Evolutionary conservation across 2,329 filamentous ascomycete genomes (phyloP).

Genomic region (Madurella mycetomatis): DNA sequence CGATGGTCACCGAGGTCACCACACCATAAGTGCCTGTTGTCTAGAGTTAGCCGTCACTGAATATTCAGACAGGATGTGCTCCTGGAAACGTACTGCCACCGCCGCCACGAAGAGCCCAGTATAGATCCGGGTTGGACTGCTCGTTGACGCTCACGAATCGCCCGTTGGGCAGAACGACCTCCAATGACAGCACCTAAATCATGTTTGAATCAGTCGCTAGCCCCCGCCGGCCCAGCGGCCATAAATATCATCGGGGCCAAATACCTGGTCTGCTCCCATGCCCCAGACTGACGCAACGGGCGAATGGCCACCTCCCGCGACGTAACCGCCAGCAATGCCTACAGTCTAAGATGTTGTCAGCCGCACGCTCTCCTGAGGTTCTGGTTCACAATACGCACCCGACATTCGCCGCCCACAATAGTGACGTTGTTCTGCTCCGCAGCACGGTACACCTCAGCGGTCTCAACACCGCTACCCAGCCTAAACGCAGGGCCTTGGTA

Average conservation of each 20-base stretch:
- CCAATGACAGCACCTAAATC: constrained; percentile 37
- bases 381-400: constrained; percentile 16
- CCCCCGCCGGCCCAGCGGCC: too few relatives aligned
- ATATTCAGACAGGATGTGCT: background rate
- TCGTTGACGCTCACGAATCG: constrained; percentile 39
- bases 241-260: background rate
- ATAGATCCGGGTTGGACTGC: constrained; percentile 42
- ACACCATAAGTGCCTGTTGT: constrained; percentile 34
- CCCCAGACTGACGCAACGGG: constrained; percentile 48
- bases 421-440: constrained; percentile 43
- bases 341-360: constrained; percentile 41
- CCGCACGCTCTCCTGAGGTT: background rate
- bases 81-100: constrained; percentile 29
- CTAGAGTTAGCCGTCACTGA: background rate
- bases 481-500: constrained; percentile 23
- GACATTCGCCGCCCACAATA: constrained; percentile 45
- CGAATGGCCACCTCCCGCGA: constrained; percentile 51
- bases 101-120: constrained; percentile 47
- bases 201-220: background rate
- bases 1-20: constrained; percentile 30
- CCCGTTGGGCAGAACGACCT: constrained; percentile 47
- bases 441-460: constrained; percentile 46
- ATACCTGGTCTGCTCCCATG: constrained; percentile 44
- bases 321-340: constrained; percentile 46
- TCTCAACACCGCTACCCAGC: constrained; percentile 50